Evolutionary conservation across 2,329 filamentous ascomycete species (phyloP).

Genomic region (Hansfordia pulvinata): DNA sequence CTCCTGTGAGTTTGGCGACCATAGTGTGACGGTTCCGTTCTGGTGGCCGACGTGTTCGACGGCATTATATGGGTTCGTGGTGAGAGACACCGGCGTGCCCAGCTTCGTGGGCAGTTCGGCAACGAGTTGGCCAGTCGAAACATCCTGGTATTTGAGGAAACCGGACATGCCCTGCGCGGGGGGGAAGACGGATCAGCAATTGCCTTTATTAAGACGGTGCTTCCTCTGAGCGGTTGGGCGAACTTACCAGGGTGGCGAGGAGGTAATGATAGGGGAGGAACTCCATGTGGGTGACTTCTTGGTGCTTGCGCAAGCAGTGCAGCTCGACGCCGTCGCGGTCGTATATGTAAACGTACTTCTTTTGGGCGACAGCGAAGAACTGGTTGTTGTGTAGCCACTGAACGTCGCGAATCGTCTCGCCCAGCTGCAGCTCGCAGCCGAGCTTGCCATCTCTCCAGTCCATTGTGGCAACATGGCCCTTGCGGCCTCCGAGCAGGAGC

Average conservation of each 20-base stretch:
- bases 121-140: slow-evolving; percentile 81
- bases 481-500: slow-evolving; percentile 72
- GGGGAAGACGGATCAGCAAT: slow-evolving; percentile 8
- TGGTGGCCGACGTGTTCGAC: slow-evolving; percentile 88
- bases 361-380: slow-evolving; percentile 88
- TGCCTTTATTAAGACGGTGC: neutral
- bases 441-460: slow-evolving; percentile 90
- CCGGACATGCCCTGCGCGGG: slow-evolving; percentile 60
- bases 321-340: slow-evolving; percentile 82
- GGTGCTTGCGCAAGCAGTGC: slow-evolving; percentile 80
- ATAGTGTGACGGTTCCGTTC: slow-evolving; percentile 86
- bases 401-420: slow-evolving; percentile 79
- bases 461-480: slow-evolving; percentile 92
- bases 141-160: slow-evolving; percentile 87
- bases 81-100: slow-evolving; percentile 69
- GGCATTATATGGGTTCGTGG: slow-evolving; percentile 85
- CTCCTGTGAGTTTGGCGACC: slow-evolving; percentile 83
- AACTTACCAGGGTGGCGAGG: slow-evolving; percentile 65
- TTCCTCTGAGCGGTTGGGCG: neutral
- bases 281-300: slow-evolving; percentile 86
- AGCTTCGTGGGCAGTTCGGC: slow-evolving; percentile 74
- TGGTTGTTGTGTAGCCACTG: slow-evolving; percentile 93
- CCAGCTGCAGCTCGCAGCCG: slow-evolving; percentile 80
- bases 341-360: slow-evolving; percentile 95
- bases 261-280: slow-evolving; percentile 96